A percentile compares a stretch with the other conserved stretches of the same genome.
Conservation (phyloP, 2,329 filamentous ascomycete species). For the Botryosphaeria agaves region DNA sequence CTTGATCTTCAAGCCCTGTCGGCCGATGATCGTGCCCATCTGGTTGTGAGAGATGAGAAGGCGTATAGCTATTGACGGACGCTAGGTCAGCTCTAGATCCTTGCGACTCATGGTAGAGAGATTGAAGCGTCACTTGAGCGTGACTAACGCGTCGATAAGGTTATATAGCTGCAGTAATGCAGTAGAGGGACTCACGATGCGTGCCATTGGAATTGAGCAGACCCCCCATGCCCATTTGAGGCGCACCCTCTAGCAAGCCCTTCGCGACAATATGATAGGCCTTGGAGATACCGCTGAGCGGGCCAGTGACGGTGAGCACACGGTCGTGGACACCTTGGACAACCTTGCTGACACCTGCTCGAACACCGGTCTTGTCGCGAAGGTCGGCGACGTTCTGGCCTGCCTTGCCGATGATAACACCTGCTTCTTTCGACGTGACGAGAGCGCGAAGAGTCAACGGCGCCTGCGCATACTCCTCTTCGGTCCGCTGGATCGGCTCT, state of each 20-base stretch:
- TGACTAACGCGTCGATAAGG: too few relatives aligned
- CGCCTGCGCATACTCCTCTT: constrained; percentile 88
- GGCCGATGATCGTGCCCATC: constrained; percentile 98
- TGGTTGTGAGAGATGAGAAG: constrained; percentile 98
- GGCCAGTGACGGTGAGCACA: constrained; percentile 85
- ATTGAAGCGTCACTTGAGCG: too few relatives aligned
- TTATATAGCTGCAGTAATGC: too few relatives aligned
- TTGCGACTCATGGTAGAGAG: too few relatives aligned
- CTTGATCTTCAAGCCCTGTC: constrained; percentile 96
- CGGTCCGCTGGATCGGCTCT: constrained; percentile 71
- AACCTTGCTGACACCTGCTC: constrained; percentile 96
- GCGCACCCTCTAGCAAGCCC: constrained; percentile 79
- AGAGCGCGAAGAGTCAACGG: constrained; percentile 92
- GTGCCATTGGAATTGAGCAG: constrained; percentile 75
- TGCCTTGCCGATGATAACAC: constrained; percentile 96
- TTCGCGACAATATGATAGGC: constrained; percentile 90
- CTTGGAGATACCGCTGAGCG: constrained; percentile 73
- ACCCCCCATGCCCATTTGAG: constrained; percentile 91
- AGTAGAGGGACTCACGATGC: constrained; percentile 67
- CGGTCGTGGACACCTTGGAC: constrained; percentile 95
- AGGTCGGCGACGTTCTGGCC: constrained; percentile 97
- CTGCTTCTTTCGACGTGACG: constrained; percentile 96
- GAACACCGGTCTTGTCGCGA: constrained; percentile 92
- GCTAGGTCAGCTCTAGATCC: not conserved
- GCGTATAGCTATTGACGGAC: constrained; percentile 55